Evolutionary conservation across 1,139 yeast species (phyloP).

Genomic region (Suhomyces bokatorum): DNA sequence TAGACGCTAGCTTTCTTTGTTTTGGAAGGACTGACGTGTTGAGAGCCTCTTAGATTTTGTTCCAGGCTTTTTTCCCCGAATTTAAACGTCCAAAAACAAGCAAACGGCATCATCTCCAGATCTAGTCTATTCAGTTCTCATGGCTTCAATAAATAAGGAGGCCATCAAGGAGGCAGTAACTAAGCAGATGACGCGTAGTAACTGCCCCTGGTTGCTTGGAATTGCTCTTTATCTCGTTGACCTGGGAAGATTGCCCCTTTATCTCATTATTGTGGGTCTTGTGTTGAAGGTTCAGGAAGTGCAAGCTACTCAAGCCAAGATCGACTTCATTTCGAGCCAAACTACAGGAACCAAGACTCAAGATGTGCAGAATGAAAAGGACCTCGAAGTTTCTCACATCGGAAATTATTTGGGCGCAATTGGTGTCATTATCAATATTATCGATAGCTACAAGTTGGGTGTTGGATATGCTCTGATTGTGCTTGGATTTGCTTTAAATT

Average conservation of each 20-base stretch:
- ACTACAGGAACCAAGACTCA: background rate
- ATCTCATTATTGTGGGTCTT: background rate
- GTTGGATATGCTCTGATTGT: background rate
- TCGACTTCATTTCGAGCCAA: background rate
- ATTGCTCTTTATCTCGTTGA: background rate
- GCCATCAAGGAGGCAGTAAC: background rate
- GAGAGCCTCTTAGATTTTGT: too few species aligned
- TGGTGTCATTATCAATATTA: background rate
- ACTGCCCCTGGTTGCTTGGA: background rate
- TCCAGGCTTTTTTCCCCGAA: too few species aligned
- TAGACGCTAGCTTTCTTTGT: background rate
- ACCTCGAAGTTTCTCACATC: background rate
- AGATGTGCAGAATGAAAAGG: background rate
- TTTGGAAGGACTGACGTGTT: background rate
- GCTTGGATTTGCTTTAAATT: background rate
- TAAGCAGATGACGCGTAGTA: background rate
- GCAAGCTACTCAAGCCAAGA: background rate
- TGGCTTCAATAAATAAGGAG: background rate
- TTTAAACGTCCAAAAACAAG: too few species aligned
- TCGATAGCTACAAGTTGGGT: background rate
- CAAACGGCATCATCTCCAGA: background rate
- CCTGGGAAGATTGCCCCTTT: background rate
- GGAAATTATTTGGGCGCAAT: background rate
- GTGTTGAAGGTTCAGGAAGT: background rate
- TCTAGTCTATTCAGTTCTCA: background rate